Evolutionary conservation across 371 early-diverging fungal species (phyloP), one percentile per base, ranked within the genome.

Genomic region (Zopfochytrium polystomum): DNA sequence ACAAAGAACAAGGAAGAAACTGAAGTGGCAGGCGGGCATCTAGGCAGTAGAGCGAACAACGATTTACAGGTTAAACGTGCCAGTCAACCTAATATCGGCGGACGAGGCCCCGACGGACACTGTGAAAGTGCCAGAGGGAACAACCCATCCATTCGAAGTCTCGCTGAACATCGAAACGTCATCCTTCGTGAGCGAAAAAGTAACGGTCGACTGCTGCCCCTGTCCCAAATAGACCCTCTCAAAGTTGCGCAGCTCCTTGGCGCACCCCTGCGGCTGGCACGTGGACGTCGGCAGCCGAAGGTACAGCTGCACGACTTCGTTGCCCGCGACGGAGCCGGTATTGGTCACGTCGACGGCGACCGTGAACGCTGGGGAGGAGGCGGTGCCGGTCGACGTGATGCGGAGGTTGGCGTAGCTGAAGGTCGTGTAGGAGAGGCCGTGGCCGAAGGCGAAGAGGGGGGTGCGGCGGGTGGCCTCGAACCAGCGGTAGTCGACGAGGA

Each of bases 381-480:
- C 18, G 6, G 11, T 31, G 9, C n/a, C 22, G 18, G 7, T n/a
- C 31, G 20, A 6, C 7, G 62, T n/a, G 3, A 38, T 38, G 11
- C 11, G 13, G 7, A 18, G 51, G 6, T 77, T 33, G 23, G 73
- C 38, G 59, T 83, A 84, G 23, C 59, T 61, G 60, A 85, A 87
- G 11, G 50, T 67, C n/a, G 87, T 83, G 70, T 85, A 87, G 0
- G 84, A 82, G 6, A 87, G 61, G 23, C 87, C 87, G 62, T 76
- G 74, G 4, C 85, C 87, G 54, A 87, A 87, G 20, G 68, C 68
- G 55, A 74, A 82, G 3, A 79, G 58, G 25, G 86, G 85, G 7
- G 60, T 59, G 62, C 84, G 80, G 43, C 65, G 62, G 20, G 72
- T 45, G 29, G 65, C 61, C 44, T 85, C 82, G 62, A 74, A 75